Base-by-base conservation (phyloP, 2,329 filamentous ascomycete genomes). In the Phialemoniopsis sp. region DNA sequence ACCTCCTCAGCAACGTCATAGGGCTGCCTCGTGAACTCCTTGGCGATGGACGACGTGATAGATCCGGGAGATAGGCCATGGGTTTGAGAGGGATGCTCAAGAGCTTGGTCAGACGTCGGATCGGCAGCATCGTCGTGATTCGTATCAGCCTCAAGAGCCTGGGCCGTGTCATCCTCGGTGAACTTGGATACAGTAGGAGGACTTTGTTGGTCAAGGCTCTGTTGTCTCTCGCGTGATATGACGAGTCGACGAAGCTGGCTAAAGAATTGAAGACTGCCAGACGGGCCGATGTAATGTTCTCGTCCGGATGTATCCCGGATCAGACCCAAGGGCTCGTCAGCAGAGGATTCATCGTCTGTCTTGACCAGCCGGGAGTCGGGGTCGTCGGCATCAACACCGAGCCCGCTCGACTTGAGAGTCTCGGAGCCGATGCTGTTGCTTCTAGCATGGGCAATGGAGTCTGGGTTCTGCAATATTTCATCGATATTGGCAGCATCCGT, bases 251-350 rank as follows among this genome's bases (percentile, higher is more conserved):
- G 55, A 2, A 64, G 51, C 38, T 63, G 54, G 3, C 55, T 58
- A 34, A 60, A 47, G 35, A 64, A 64, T 39, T 58, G 55, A 13
- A 63, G 51, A 3, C 56, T 61, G 2, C 61, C 60, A 1, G 60
- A 63, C 4, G 59, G 60, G 1, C 61, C 60, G 18, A 63, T 62
- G 32, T 62, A 64, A 37, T 64, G 59, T 41, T 58, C 54, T 32
- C 56, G 56, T 0, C 61, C 61, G 12, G 57, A 50, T 2, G 56
- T 54, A 18, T 64, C 61, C 29, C 51, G 50, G 6, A 62, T 54
- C 5, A 62, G 44, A 5, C 49, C 53, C 1, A 52, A 38, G 12
- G 38, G 16, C 18, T 40, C 32, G 13, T 42, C 41, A 10, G 6
- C 21, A 26, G 21, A 26, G 21, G 21, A 26, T 10, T 26, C 21